Evolutionary conservation across 208 protist species (phyloP), one percentile per base, ranked within the genome.

Genomic region (Leishmania lainsoni): DNA sequence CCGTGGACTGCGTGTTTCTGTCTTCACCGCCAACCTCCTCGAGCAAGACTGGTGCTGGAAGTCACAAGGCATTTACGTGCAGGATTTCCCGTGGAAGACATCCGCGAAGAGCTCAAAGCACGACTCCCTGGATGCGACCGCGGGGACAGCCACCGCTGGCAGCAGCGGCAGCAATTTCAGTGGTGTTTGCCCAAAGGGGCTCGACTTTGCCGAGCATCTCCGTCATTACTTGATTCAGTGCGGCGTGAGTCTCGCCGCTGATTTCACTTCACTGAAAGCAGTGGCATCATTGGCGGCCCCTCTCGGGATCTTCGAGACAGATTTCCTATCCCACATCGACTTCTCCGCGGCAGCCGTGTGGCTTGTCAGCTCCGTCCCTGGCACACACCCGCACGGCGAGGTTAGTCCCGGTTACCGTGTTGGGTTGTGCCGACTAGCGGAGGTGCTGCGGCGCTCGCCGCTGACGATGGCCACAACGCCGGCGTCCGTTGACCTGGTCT

Each of bases 1-100:
- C 5, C 58, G 68, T 10, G 94, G 94, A 4, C 42, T 96, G 78
- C 84, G 94, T 12, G 87, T 97, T 39, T 84, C 83, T 32, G 77
- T 97, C 59, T 91, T 89, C 78, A 96, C 92, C 0, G 92, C 86
- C 3, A 97, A 97, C 81, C 90, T 95, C 61, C 75, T 95, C 42
- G 72, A 88, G 56, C 82, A 85, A 5, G 94, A 97, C 81, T 96
- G 92, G 93, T 56, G 32, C 61, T 42, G 81, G 49, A 96, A 96
- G 73, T 86, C 88, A 42, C 92, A 97, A 78, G 94, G 91, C 2
- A 87, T 95, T 12, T 97, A 92, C 70, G 56, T 94, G 20, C 94
- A 97, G 78, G 94, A 97, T 77, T 97, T 97, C 82, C 94, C 94
- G 1, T 80, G 83, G 79, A 51, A 49, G 52, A 52, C 17, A 32